Base-by-base conservation (phyloP, 1,139 yeast genomes). In the Saccharomycopsis hybrid region DNA sequence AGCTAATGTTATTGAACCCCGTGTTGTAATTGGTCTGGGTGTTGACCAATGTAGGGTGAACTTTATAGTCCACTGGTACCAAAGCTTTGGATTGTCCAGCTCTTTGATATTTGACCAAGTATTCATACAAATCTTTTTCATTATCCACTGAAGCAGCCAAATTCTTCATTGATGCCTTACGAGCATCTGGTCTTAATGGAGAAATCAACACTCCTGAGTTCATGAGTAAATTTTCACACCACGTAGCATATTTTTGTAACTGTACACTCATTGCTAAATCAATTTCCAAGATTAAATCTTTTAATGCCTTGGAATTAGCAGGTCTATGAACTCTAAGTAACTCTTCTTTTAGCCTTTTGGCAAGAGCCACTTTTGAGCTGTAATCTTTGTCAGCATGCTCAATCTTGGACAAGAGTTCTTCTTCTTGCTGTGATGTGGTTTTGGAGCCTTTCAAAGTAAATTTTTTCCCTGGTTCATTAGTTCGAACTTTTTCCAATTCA, bases 181-280 rank as follows among this genome's bases (percentile, higher is more conserved):
- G 66, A 1, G 74, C 65, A 42, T 70, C 74, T 5, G 67, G 65
- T 54, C 71, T 71, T 51, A 89, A 70, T 1, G 97, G 97, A 48
- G 85, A 72, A 5, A 90, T 74, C 54, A 86, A 80, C 41, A 89
- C 85, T 31, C 97, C 97, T 27, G 87, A 76, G 60, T 90, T 89
- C 70, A 92, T 77, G 32, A 87, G 76, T 55, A 86, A 73, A 40
- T 86, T 86, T 65, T 92, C 97, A 52, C 82, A 78, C 74, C 89
- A 85, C 38, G 92, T 85, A 4, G 97, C 83, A 62, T 85, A 90
- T 63, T 89, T 88, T 60, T 86, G 94, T 53, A 92, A 71, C 65
- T 90, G 97, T 48, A 89, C 80, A 55, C 88, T 80, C 73, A 90
- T 71, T 9, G 96, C 97, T 48, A 87, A 80, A 65, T 92, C 97